phyloP scores from a whole-genome alignment of 2,329 filamentous ascomycete genomes.

The Trichophyton equinum region DNA sequence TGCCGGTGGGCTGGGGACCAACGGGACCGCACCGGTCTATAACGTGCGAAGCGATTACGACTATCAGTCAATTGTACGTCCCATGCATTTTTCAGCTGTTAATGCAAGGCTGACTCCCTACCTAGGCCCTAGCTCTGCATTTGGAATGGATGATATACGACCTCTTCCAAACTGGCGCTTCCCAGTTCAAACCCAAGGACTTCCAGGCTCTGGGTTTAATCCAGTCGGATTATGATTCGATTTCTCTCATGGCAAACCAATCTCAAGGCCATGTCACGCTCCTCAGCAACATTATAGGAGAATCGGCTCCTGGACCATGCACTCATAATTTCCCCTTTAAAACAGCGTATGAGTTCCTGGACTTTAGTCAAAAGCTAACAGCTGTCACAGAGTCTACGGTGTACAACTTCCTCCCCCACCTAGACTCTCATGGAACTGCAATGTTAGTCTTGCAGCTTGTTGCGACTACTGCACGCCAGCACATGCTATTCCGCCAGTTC shows the following conservation, averaged over 20 bases:
- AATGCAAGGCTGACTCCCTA: neutral
- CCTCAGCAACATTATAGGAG: conserved; percentile 63
- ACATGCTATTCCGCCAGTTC: conserved; percentile 76
- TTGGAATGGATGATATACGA: conserved; percentile 80
- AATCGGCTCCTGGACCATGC: conserved; percentile 58
- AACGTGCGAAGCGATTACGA: conserved; percentile 71
- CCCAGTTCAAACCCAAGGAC: conserved; percentile 54
- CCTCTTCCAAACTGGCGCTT: conserved; percentile 64
- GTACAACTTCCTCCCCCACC: conserved; percentile 66
- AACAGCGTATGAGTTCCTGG: conserved; percentile 63
- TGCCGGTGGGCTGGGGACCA: conserved; percentile 61
- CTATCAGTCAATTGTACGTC: conserved; percentile 54
- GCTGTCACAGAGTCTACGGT: conserved; percentile 68
- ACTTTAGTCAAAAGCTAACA: conserved; percentile 78
- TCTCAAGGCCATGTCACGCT: conserved; percentile 67
- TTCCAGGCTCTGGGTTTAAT: conserved; percentile 57
- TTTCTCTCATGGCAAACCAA: conserved; percentile 66
- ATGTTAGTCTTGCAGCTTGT: conserved; percentile 64
- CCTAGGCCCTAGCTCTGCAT: conserved; percentile 54
- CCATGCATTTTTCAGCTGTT: neutral
- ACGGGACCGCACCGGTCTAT: conserved; percentile 64
- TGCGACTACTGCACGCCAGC: conserved; percentile 66
- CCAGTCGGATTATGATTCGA: conserved; percentile 55
- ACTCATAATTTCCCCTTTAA: conserved; percentile 69
- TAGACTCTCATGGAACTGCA: conserved; percentile 62